Base-by-base conservation (phyloP, 148 eudicot genomes). In the Selenicereus undatus region DNA sequence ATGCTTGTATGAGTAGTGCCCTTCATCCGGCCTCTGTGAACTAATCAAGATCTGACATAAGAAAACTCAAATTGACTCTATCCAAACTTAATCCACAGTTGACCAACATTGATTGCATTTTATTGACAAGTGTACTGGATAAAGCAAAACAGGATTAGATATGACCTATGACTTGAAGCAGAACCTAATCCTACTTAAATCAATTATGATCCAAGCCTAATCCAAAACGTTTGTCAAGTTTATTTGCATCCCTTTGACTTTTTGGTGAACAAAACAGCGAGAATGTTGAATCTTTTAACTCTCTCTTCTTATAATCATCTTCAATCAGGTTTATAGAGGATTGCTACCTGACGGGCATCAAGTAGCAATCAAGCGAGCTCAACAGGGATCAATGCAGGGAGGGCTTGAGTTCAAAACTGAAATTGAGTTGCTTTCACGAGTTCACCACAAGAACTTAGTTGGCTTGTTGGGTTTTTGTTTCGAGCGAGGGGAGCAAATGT, bases 371-470 rank as follows among this genome's bases (percentile, higher is more conserved):
- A 96, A 96, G 88, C 85, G 93, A 64, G 93, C 98, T 76, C 93
- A 90, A 75, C 92, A 88, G 81, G 97, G 95, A 52, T 93, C 99
- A 0, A 90, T 78, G 88, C 99, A 96, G 80, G 99, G 99, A 71
- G 92, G 92, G 56, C 89, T 64, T 10, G 99, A 96, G 80, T 96
- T 96, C 92, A 96, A 93, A 86, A 96, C 93, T 6, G 99, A 96
- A 79, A 93, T 96, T 75, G 99, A 96, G 87, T 77, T 93, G 89
- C 98, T 96, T 43, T 96, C 99, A 17, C 87, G 99, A 70, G 97
- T 96, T 85, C 99, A 96, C 86, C 99, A 96, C 85, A 96, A 93
- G 82, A 96, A 96, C 80, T 86, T 96, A 18, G 97, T 96, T 10
- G 86, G 85, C 60, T 89, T 96, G 36, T 87, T 93, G 76, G 99